phyloP scores from a whole-genome alignment of 2,329 filamentous ascomycete genomes.

The Penicillium nordicum region DNA sequence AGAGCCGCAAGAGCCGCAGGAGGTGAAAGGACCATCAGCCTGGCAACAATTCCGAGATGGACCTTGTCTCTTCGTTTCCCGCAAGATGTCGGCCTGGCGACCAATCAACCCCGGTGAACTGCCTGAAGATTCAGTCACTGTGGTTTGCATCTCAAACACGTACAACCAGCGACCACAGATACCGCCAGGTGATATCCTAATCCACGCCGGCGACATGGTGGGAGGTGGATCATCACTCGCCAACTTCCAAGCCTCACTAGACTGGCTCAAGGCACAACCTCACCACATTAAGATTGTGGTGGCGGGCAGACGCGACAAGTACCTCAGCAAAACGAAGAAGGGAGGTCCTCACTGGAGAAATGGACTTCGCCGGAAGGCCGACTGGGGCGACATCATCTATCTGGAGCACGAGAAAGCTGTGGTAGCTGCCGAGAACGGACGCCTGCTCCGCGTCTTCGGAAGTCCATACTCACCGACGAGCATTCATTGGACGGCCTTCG shows the following conservation, averaged over 20 bases:
- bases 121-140: neutral
- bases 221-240: neutral
- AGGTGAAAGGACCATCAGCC: neutral
- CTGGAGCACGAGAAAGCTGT: neutral
- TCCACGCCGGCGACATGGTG: neutral
- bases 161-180: neutral
- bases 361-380: neutral
- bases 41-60: neutral
- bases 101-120: neutral
- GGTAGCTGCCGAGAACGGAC: neutral
- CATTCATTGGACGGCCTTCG: neutral
- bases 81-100: neutral
- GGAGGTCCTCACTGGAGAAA: neutral
- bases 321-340: neutral
- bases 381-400: constrained; percentile 1
- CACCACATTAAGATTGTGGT: neutral
- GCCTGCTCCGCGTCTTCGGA: neutral
- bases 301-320: neutral
- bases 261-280: neutral
- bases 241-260: neutral
- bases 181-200: neutral
- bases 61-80: constrained; percentile 1
- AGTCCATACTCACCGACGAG: neutral
- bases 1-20: neutral
- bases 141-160: neutral